Conservation (phyloP, 192 early-diverging fungal species). For the Backusella luteola region DNA sequence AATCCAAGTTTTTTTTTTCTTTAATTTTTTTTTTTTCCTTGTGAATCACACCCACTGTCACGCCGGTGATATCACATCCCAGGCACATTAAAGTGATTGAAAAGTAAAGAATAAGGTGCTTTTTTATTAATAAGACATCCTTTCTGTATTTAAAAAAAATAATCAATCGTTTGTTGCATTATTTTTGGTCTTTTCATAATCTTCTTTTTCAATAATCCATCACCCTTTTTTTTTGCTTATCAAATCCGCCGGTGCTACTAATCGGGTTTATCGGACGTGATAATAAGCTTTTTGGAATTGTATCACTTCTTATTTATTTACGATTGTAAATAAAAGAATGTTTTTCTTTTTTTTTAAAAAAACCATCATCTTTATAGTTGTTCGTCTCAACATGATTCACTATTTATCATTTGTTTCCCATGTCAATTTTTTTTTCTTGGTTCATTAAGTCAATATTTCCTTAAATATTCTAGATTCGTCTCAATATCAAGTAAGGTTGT, state of each 20-base stretch:
- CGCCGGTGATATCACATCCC: conserved; percentile 4
- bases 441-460: background rate
- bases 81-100: background rate
- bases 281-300: conserved; percentile 6
- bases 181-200: background rate
- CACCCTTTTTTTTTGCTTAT: background rate
- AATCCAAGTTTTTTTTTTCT: background rate
- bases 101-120: background rate
- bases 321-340: background rate
- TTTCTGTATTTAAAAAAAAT: background rate
- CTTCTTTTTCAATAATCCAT: background rate
- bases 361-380: background rate
- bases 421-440: background rate
- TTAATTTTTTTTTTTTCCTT: background rate
- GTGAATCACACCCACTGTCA: conserved; percentile 7
- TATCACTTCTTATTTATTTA: background rate
- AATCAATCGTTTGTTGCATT: background rate
- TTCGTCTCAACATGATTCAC: background rate
- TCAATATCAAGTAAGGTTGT: background rate
- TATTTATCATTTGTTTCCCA: background rate
- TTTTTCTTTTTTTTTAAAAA: background rate
- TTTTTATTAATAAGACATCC: background rate
- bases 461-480: background rate
- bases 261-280: background rate
- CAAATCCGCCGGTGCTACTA: background rate